Evolutionary conservation across 2,329 filamentous ascomycete genomes (phyloP), one percentile per base, ranked within the genome.

Genomic region (Pseudogymnoascus sp.): DNA sequence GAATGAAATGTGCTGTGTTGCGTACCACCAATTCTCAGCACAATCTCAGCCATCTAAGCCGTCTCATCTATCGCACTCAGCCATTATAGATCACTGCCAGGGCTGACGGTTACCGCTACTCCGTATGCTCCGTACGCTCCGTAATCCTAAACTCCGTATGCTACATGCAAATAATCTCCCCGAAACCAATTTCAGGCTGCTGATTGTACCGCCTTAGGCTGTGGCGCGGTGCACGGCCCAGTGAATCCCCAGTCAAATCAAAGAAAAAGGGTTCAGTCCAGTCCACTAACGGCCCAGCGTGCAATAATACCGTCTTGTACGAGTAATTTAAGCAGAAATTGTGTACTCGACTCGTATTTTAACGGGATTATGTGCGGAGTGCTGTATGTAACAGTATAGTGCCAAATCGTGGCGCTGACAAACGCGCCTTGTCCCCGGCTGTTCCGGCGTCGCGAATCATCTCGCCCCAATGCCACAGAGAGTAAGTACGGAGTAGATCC

Each of bases 361-460:
- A 33, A 56, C 29, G 29, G 50, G 50, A n/a, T 47, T 47, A 14
- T 24, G 42, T 11, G n/a, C 16, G 16, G 16, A 40, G 38, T 19
- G 6, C 38, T 40, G 37, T 6, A 38, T 38, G 14, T 31, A 26
- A 26, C 24, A 1, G 37, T n/a, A 26, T 8, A 26, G 42, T 56
- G 50, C 26, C 50, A 33, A 56, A 56, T 56, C 11, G n/a, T 56
- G 50, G 50, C 50, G 50, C 50, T 56, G 50, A 56, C 50, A 56
- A 56, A 56, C 50, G 50, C 50, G 50, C 50, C 50, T 29, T 56
- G 38, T n/a, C 29, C 50, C 50, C 50, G 50, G 50, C 29, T 33
- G n/a, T 56, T 56, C 50, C 50, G 50, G 50, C 50, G 29, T 56
- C 50, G 50, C 50, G 29, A 56, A 56, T 8, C 50, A 56, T 29